These are phyloP conservation scores for Asterophora parasitica DNA, from an alignment of 768 basidiomycete species.

Conservation along the genomic window DNA sequence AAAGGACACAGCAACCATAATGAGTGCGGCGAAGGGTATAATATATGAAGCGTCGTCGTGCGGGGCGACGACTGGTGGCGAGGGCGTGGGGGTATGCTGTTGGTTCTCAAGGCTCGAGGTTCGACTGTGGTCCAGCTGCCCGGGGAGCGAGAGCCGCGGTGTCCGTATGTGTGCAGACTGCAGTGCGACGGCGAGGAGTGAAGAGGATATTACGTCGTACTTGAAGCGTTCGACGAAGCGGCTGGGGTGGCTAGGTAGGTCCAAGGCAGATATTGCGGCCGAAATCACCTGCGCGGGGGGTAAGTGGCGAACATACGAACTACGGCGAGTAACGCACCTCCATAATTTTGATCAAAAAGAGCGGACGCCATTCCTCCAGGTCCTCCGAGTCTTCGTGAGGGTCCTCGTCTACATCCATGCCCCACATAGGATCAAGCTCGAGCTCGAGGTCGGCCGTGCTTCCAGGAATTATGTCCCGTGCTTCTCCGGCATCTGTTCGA, in stretches of 20 bases:
- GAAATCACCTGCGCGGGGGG: conserved; percentile 29
- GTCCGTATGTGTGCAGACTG: conserved; percentile 31
- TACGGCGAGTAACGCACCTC: conserved; percentile 32
- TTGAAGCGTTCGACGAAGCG: conserved; percentile 78
- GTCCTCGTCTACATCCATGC: conserved; percentile 22
- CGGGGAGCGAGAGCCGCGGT: conserved; percentile 39
- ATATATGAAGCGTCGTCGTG: conserved; percentile 32
- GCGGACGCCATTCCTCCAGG: conserved; percentile 30
- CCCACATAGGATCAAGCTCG: conserved; percentile 32
- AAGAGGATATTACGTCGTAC: conserved; percentile 78
- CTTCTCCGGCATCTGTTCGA: conserved; percentile 54
- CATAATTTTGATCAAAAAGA: conserved; percentile 27
- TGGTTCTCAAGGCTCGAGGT: conserved; percentile 33
- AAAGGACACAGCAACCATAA: conserved; percentile 35
- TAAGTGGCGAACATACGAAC: neutral
- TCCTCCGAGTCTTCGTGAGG: conserved; percentile 14
- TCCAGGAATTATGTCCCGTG: conserved; percentile 54
- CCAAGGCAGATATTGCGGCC: conserved; percentile 31
- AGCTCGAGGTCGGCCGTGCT: conserved; percentile 34
- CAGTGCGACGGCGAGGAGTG: conserved; percentile 56
- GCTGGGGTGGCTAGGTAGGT: conserved; percentile 31
- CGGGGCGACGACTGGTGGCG: conserved; percentile 19
- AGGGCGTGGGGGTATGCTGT: conserved; percentile 13
- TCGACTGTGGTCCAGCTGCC: conserved; percentile 43
- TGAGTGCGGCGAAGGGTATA: conserved; percentile 35